phyloP scores from a whole-genome alignment of 805 yeast genomes.

The Yarrowia sp. region DNA sequence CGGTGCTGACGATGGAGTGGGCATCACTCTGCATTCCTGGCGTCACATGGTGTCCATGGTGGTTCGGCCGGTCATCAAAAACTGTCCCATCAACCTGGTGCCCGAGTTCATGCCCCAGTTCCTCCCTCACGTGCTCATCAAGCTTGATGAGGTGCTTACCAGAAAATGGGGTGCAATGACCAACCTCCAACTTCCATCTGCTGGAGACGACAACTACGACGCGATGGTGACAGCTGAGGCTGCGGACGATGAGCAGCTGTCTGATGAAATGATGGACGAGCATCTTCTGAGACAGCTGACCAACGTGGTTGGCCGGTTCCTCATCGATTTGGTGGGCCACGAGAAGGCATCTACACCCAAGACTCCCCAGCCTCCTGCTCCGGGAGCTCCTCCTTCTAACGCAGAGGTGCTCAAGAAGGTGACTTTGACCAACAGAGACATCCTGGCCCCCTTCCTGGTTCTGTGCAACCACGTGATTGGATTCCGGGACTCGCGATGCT shows the following conservation, averaged over 20 bases:
- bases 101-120: conserved; percentile 75
- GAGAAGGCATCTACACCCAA: conserved; percentile 25
- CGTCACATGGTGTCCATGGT: conserved; percentile 93
- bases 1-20: conserved; percentile 67
- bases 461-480: conserved; percentile 77
- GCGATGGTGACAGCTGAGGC: conserved; percentile 37
- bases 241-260: conserved; percentile 74
- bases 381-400: conserved; percentile 47
- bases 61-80: conserved; percentile 81
- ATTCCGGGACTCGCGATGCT: conserved; percentile 89
- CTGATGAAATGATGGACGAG: conserved; percentile 99
- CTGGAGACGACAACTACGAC: conserved; percentile 56
- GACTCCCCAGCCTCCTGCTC: conserved; percentile 48
- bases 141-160: conserved; percentile 76
- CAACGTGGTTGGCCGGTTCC: conserved; percentile 83
- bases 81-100: conserved; percentile 79
- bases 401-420: conserved; percentile 60
- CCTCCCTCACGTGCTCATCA: conserved; percentile 75
- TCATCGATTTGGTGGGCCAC: conserved; percentile 89
- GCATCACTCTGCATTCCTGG: conserved; percentile 95
- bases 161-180: conserved; percentile 76
- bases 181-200: conserved; percentile 54
- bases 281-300: conserved; percentile 91
- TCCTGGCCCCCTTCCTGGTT: conserved; percentile 79
- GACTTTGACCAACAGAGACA: conserved; percentile 66